Evolutionary conservation across 352 stramenopile genomes (phyloP).

Genomic region (Phytophthora citrophthora): DNA sequence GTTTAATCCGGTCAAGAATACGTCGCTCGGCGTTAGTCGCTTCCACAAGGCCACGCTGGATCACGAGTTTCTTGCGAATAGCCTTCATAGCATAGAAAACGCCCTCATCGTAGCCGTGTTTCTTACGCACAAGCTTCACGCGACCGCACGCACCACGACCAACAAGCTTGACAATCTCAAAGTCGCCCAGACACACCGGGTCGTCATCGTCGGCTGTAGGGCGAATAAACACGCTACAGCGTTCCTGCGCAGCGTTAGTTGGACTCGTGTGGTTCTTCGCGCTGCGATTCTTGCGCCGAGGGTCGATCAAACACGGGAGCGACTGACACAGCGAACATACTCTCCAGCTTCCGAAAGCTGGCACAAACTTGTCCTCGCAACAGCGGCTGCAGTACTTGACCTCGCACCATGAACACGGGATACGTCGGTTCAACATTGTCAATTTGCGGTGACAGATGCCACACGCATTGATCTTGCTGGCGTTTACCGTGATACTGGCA

Average conservation of each 20-base stretch:
- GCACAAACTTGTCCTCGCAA: constrained; percentile 88
- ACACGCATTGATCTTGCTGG: constrained; percentile 70
- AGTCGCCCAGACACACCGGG: constrained; percentile 84
- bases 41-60: constrained; percentile 88
- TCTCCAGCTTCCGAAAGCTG: constrained; percentile 74
- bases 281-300: constrained; percentile 72
- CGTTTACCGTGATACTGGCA: constrained; percentile 77
- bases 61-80: constrained; percentile 90
- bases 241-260: constrained; percentile 46
- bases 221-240: constrained; percentile 81
- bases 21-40: constrained; percentile 91
- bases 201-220: constrained; percentile 60
- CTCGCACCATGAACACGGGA: constrained; percentile 85
- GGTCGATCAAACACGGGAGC: constrained; percentile 83
- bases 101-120: constrained; percentile 81
- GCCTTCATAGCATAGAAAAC: constrained; percentile 89
- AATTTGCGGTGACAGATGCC: constrained; percentile 87
- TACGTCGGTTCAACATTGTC: constrained; percentile 76
- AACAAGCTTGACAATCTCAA: constrained; percentile 98
- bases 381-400: constrained; percentile 88
- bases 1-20: constrained; percentile 93
- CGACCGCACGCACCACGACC: constrained; percentile 92
- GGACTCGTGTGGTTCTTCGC: constrained; percentile 71
- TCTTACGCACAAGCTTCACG: constrained; percentile 90
- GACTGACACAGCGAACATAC: constrained; percentile 83